phyloP scores from a whole-genome alignment of 169 alveolate genomes.

The Plasmodium gonderi region DNA sequence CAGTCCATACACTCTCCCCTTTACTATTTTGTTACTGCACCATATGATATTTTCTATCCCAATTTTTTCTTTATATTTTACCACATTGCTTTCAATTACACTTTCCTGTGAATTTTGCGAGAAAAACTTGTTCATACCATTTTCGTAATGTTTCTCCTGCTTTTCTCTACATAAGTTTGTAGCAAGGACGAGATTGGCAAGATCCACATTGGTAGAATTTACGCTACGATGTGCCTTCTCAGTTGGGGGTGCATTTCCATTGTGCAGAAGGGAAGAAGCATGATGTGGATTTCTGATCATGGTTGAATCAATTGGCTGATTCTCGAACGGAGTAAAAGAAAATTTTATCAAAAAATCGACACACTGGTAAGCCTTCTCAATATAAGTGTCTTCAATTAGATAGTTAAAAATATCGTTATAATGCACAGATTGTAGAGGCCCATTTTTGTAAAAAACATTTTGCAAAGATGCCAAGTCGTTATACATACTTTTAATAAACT shows the following conservation, averaged over 20 bases:
- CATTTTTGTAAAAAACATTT: constrained; percentile 1
- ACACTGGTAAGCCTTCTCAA: constrained; percentile 10
- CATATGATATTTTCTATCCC: constrained; percentile 31
- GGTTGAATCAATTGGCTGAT: background rate
- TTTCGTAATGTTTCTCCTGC: background rate
- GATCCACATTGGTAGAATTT: background rate
- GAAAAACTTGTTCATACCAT: background rate
- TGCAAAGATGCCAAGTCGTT: constrained; percentile 17
- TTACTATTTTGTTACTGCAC: constrained; percentile 11
- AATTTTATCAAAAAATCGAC: constrained; percentile 1
- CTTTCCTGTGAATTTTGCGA: background rate
- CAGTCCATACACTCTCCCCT: constrained; percentile 36
- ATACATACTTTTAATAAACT: background rate
- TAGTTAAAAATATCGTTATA: constrained; percentile 11
- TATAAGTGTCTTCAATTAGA: constrained; percentile 28
- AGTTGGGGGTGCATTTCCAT: background rate
- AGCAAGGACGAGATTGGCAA: background rate
- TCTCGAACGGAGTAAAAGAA: background rate
- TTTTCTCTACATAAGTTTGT: background rate
- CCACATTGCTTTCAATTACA: background rate
- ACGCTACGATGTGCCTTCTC: background rate
- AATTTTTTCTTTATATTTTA: constrained; percentile 19
- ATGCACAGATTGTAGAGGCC: background rate
- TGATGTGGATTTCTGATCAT: background rate
- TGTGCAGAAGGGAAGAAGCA: background rate